Conservation (phyloP, 139 green algal species). For the Coccomyxa sp. region DNA sequence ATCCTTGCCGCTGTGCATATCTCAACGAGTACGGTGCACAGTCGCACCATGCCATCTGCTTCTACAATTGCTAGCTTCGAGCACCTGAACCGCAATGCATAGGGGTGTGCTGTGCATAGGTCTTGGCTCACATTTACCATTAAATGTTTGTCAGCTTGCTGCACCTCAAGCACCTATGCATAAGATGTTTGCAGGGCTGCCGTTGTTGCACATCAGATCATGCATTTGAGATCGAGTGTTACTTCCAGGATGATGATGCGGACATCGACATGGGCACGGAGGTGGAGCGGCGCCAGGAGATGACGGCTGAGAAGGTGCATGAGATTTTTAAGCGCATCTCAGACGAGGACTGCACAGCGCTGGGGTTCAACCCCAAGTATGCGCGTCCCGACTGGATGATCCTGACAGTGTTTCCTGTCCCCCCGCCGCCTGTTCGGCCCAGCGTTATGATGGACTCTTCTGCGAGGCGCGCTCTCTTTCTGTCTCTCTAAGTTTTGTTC, state of each 20-base stretch:
- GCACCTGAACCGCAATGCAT: no score
- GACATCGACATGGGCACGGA: slow-evolving; percentile 46
- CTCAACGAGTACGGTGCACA: no score
- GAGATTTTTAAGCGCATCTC: slow-evolving; percentile 88
- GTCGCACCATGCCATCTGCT: no score
- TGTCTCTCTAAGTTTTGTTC: neutral
- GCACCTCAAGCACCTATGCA: no score
- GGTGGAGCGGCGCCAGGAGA: slow-evolving; percentile 50
- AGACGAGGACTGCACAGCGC: slow-evolving; percentile 82
- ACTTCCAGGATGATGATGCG: slow-evolving; percentile 43
- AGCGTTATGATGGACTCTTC: slow-evolving; percentile 90
- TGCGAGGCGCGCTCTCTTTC: slow-evolving; percentile 28
- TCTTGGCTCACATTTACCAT: no score
- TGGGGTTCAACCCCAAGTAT: slow-evolving; percentile 85
- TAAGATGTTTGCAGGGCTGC: no score
- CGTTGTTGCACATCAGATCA: no score
- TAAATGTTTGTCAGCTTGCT: no score
- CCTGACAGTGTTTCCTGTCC: slow-evolving; percentile 88
- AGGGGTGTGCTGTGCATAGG: no score
- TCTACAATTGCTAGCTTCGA: no score
- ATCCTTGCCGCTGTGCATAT: no score
- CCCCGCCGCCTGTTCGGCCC: slow-evolving; percentile 84
- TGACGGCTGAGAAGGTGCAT: slow-evolving; percentile 61
- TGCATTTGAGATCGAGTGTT: no score
- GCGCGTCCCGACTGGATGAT: slow-evolving; percentile 94